phyloP scores from a whole-genome alignment of 805 yeast species.

The Starmerella scarabaei region DNA sequence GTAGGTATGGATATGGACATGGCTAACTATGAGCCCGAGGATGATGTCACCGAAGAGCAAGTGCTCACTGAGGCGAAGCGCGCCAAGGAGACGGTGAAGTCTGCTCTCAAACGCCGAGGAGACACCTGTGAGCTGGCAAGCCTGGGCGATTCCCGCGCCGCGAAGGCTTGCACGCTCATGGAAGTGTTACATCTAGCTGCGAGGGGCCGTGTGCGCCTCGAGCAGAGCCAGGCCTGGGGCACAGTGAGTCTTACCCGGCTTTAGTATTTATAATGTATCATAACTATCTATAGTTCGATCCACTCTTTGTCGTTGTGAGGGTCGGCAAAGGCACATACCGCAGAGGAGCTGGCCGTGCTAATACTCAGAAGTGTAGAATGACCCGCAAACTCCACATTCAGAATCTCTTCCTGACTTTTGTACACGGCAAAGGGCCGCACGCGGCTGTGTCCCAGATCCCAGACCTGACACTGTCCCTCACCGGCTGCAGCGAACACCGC shows the following conservation, averaged over 20 bases:
- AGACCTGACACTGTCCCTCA: conserved; percentile 9
- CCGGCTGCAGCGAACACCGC: conserved; percentile 12
- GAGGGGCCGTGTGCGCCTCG: conserved; percentile 6
- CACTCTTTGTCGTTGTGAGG: background rate
- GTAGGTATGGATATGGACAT: background rate
- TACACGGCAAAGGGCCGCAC: background rate
- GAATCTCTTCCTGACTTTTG: background rate
- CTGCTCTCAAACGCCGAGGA: conserved; percentile 4
- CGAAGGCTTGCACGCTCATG: conserved; percentile 15
- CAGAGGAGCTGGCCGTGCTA: background rate
- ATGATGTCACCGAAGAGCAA: conserved; percentile 13
- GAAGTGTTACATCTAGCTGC: conserved; percentile 15
- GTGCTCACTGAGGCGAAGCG: conserved; percentile 8
- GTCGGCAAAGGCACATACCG: background rate
- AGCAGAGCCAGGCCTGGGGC: conserved; percentile 14
- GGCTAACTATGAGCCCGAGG: conserved; percentile 6
- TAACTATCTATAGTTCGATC: background rate
- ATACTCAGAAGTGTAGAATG: background rate
- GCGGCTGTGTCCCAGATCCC: conserved; percentile 12
- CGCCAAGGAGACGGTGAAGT: conserved; percentile 6
- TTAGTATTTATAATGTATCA: background rate
- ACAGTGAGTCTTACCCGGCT: conserved; percentile 5
- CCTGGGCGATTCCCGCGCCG: conserved; percentile 5
- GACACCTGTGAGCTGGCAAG: conserved; percentile 5
- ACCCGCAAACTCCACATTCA: background rate